Percentiles rank a stretch among this genome's conserved stretches.
Conservation (phyloP, 495 filamentous ascomycete genomes). For the Aspergillus affinis region DNA sequence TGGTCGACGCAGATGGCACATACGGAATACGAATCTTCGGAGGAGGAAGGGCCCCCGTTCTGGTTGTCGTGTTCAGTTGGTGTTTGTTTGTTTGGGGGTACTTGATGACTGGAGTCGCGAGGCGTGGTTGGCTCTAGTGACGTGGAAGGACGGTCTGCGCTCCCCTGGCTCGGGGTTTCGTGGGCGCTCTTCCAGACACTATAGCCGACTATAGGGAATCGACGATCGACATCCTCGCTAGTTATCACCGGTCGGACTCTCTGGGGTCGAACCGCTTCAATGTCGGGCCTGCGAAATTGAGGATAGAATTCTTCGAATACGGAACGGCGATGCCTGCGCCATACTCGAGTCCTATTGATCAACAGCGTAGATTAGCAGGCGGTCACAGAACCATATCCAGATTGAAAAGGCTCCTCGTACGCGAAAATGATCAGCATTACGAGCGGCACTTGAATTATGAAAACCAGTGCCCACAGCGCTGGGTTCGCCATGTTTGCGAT, state of each 20-base stretch:
- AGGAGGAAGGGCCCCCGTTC: background rate
- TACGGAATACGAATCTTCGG: slow-evolving; percentile 54
- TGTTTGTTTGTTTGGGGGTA: background rate
- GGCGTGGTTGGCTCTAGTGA: background rate
- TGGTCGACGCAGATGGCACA: slow-evolving; percentile 92
- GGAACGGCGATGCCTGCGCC: background rate
- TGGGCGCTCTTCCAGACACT: background rate
- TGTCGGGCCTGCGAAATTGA: background rate
- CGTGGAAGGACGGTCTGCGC: background rate
- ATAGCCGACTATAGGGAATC: background rate
- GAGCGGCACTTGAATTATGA: background rate
- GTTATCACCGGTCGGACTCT: background rate
- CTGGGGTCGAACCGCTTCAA: background rate
- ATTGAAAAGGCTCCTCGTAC: background rate
- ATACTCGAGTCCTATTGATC: background rate
- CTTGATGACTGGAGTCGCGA: background rate
- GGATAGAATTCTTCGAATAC: background rate
- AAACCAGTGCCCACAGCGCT: background rate
- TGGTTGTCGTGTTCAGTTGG: background rate
- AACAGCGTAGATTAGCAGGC: no score
- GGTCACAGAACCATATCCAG: no score
- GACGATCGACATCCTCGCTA: background rate
- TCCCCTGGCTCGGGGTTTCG: background rate
- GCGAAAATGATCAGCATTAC: background rate
- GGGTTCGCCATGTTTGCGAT: background rate